Evolutionary conservation across 768 basidiomycete genomes (phyloP), one percentile per base, ranked within the genome.

Genomic region (Suillus clintonianus): DNA sequence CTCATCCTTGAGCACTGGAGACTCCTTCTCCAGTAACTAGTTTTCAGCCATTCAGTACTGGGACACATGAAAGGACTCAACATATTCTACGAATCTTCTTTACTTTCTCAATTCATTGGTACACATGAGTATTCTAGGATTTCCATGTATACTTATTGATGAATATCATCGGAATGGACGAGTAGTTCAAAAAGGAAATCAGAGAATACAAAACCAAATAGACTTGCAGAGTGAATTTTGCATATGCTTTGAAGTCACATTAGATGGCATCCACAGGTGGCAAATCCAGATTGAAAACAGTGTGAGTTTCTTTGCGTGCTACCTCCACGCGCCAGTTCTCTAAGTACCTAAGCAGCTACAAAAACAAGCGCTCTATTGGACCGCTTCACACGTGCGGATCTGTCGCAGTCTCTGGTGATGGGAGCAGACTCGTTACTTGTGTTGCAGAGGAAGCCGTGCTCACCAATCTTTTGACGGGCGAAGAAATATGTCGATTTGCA

Each of bases 381-480:
- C 94, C 96, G 4, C 78, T 97, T 50, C 92, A 97, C 72, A 99
- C 97, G 2, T 86, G 86, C 45, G 97, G 97, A 36, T 91, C 94
- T 17, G 87, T 95, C 32, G 86, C 91, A 13, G 80, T 93, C 55
- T 89, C 93, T 5, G 75, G 79, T 53, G 93, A 98, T 79, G 95
- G 93, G 55, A 81, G 78, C 60, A 88, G 83, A 77, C 82, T 99
- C 37, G 84, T 95, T 59, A 95, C 94, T 42, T 95, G 95, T 67
- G 86, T 99, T 14, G 89, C 86, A 50, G 95, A 96, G 70, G 89
- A 95, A 64, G 89, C 92, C 7, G 72, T 98, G 19, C 77, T 96
- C 56, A 97, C 95, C 22, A 88, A 95, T 66, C 80, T 94, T n/a
- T 78, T 82, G 48, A 86, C 81, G 56, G 95, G 96, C 5, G 74